Evolutionary conservation across 768 basidiomycete genomes (phyloP).

Genomic region (Phaeotremella fagi): DNA sequence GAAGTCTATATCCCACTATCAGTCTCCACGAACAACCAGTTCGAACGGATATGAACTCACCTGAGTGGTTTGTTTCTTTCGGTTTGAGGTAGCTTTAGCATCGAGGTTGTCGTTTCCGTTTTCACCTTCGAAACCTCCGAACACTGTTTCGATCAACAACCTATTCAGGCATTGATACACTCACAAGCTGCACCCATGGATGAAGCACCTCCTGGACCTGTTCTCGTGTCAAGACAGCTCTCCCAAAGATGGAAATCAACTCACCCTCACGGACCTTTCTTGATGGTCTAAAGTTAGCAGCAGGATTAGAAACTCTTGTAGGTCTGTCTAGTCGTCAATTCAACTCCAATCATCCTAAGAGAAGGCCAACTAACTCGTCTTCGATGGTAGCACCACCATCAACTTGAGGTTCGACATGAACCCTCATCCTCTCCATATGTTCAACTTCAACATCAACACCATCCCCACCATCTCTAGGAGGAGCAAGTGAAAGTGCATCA

Average conservation of each 20-base stretch:
- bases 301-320: slow-evolving; percentile 24
- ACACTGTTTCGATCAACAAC: slow-evolving; percentile 15
- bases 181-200: slow-evolving; percentile 36
- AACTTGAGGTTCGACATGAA: slow-evolving; percentile 33
- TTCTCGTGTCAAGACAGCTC: background rate
- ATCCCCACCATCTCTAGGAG: slow-evolving; percentile 38
- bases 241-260: slow-evolving; percentile 1
- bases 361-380: slow-evolving; percentile 17
- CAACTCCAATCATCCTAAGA: background rate
- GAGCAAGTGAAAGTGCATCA: slow-evolving; percentile 46
- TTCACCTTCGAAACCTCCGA: slow-evolving; percentile 35
- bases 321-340: background rate
- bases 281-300: slow-evolving; percentile 35
- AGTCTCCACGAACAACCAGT: background rate
- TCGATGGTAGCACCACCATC: slow-evolving; percentile 34
- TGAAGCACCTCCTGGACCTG: slow-evolving; percentile 38
- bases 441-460: slow-evolving; percentile 40
- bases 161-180: background rate
- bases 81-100: slow-evolving; percentile 15
- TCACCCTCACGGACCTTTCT: slow-evolving; percentile 45
- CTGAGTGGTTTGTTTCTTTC: slow-evolving; percentile 27
- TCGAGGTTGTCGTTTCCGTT: slow-evolving; percentile 29
- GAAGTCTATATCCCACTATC: background rate
- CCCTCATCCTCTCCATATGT: slow-evolving; percentile 34
- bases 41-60: background rate